These are phyloP conservation scores for Terfezia claveryi DNA, from an alignment of 495 filamentous ascomycete genomes.

Conservation along the genomic window DNA sequence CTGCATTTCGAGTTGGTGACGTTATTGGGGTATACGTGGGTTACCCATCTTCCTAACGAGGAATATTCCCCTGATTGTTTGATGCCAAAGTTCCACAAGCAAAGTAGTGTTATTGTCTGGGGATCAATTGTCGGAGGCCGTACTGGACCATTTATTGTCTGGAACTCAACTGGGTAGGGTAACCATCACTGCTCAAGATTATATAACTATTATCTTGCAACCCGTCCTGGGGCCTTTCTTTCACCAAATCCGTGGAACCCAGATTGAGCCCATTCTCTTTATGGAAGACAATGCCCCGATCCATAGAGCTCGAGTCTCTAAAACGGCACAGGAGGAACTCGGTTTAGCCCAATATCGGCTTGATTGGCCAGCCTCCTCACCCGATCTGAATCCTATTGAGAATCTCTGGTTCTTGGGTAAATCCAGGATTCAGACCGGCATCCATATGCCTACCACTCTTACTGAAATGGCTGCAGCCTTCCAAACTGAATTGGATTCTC, in stretches of 20 bases:
- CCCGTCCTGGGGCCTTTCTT: neutral
- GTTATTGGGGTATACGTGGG: neutral
- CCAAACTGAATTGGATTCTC: neutral
- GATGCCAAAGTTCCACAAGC: constrained; percentile 1
- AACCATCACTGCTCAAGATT: neutral
- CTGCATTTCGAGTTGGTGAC: neutral
- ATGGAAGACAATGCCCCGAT: constrained; percentile 1
- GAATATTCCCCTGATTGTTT: constrained; percentile 1
- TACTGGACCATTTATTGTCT: neutral
- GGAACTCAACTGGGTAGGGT: neutral
- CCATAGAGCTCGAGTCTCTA: neutral
- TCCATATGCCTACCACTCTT: neutral
- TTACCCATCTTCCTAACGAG: neutral
- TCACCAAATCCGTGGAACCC: neutral
- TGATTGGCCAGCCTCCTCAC: constrained; percentile 1
- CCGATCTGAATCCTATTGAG: constrained; percentile 4
- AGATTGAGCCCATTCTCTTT: neutral
- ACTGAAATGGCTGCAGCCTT: neutral
- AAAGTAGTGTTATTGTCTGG: neutral
- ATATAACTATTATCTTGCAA: neutral
- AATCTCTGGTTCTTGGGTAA: constrained; percentile 2
- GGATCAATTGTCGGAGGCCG: neutral
- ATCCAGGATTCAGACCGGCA: neutral
- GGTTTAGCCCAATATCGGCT: neutral
- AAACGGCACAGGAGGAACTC: neutral